Evolutionary conservation across 1,284 basidiomycete genomes (phyloP), one percentile per base, ranked within the genome.

Genomic region (Cutaneotrichosporon sp.): DNA sequence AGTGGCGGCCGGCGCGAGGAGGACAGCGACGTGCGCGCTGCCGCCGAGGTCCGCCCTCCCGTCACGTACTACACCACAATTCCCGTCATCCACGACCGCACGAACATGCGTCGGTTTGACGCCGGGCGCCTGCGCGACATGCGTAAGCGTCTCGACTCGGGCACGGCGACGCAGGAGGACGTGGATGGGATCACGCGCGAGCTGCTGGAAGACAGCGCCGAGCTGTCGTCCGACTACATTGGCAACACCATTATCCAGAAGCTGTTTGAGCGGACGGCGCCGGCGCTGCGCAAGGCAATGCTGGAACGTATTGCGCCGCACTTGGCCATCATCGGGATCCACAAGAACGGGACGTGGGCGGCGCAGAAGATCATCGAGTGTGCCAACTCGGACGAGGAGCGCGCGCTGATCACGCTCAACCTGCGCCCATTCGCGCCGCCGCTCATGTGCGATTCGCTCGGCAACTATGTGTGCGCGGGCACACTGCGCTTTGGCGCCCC

Each of bases 311-410:
- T 98, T 55, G 84, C 86, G 3, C 96, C 96, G 49, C 88, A 96
- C 72, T 79, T 99, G 21, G 96, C 94, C 22, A 90, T 90, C 82
- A 96, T 97, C 61, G 96, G 96, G 46, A 92, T 94, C 48, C 96
- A 99, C 80, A 98, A 98, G 79, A 98, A 98, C 66, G 96, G 96
- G 37, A 99, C 96, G 0, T 98, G 96, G 96, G 94, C 96, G 1
- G 94, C 93, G 3, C 96, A 98, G 75, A 96, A 96, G 80, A 94
- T 97, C 69, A 97, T 98, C 61, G 93, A 97, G 76, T 94, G 90
- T 62, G 88, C 93, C 40, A 82, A 84, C 51, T 85, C 82, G n/a
- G 84, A 87, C 7, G 91, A 96, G 57, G 96, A 98, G 72, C 81
- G 91, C 52, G 80, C 79, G 3, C 76, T 97, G 35, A 85, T 99